Evolutionary conservation across 768 basidiomycete species (phyloP).

Genomic region (Jaapia argillacea): DNA sequence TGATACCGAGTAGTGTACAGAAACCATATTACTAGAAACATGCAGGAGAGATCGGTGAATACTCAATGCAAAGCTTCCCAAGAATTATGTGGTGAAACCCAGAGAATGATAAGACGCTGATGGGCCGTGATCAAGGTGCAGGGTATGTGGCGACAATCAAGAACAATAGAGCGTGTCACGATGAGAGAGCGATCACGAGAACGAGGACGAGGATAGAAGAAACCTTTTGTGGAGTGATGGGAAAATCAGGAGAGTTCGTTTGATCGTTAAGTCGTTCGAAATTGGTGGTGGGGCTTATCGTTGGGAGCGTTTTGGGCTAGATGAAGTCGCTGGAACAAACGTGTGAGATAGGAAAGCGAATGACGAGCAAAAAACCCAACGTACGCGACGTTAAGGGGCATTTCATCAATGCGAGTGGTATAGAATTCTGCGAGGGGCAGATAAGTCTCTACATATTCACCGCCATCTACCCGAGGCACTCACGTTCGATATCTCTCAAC

Average conservation of each 20-base stretch:
- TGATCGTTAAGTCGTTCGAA: too few species aligned
- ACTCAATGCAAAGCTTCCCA: too few species aligned
- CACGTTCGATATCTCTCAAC: constrained; percentile 91
- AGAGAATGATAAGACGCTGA: too few species aligned
- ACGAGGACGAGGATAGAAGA: not conserved
- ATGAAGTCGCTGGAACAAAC: constrained; percentile 58
- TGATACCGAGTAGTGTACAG: too few species aligned
- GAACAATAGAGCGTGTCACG: too few species aligned
- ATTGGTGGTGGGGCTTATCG: constrained; percentile 11
- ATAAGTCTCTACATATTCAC: constrained; percentile 11
- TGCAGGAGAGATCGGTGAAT: too few species aligned
- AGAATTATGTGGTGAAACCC: too few species aligned
- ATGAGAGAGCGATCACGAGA: too few species aligned
- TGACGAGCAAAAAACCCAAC: constrained; percentile 20
- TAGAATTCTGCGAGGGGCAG: constrained; percentile 56
- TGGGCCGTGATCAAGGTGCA: too few species aligned
- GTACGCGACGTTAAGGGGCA: constrained; percentile 92
- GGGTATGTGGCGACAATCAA: too few species aligned
- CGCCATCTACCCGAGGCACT: constrained; percentile 24
- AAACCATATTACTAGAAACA: too few species aligned
- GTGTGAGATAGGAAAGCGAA: constrained; percentile 7
- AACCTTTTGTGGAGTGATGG: not conserved
- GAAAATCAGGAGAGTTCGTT: not conserved
- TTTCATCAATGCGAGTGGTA: constrained; percentile 95
- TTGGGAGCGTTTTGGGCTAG: constrained; percentile 31